These are phyloP conservation scores for Multifurca ochricompacta DNA, from an alignment of 768 basidiomycete species.

Conservation along the genomic window DNA sequence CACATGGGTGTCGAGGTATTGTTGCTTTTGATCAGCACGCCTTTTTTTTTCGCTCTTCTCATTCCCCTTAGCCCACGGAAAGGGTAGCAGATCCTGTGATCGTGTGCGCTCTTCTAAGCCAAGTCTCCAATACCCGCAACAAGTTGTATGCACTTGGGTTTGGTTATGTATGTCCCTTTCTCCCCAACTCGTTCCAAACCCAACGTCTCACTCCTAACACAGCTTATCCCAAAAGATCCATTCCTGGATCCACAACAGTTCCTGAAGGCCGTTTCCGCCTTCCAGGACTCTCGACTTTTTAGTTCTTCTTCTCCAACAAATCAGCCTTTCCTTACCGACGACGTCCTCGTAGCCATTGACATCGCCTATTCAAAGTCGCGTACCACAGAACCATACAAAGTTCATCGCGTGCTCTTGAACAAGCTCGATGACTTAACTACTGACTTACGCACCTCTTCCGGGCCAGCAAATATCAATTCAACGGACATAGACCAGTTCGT, in stretches of 20 bases:
- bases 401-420: conserved; percentile 53
- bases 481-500: conserved; percentile 49
- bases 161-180: conserved; percentile 29
- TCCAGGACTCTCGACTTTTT: conserved; percentile 21
- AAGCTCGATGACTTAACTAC: conserved; percentile 49
- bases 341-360: conserved; percentile 41
- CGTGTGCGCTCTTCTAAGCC: conserved; percentile 61
- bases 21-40: neutral
- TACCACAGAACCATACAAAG: conserved; percentile 47
- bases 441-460: conserved; percentile 28
- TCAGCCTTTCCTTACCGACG: conserved; percentile 33
- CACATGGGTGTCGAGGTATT: conserved; percentile 55
- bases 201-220: neutral
- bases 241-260: conserved; percentile 64
- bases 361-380: conserved; percentile 40
- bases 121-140: conserved; percentile 61
- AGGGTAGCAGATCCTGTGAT: conserved; percentile 66
- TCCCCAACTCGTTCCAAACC: neutral
- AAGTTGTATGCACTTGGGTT: conserved; percentile 55
- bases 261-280: conserved; percentile 37
- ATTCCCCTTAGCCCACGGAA: conserved; percentile 50
- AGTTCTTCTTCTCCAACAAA: conserved; percentile 5
- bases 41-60: neutral
- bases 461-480: conserved; percentile 22
- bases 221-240: conserved; percentile 63